Evolutionary conservation across 208 protist species (phyloP).

Genomic region (Vickermania ingenoplastis): DNA sequence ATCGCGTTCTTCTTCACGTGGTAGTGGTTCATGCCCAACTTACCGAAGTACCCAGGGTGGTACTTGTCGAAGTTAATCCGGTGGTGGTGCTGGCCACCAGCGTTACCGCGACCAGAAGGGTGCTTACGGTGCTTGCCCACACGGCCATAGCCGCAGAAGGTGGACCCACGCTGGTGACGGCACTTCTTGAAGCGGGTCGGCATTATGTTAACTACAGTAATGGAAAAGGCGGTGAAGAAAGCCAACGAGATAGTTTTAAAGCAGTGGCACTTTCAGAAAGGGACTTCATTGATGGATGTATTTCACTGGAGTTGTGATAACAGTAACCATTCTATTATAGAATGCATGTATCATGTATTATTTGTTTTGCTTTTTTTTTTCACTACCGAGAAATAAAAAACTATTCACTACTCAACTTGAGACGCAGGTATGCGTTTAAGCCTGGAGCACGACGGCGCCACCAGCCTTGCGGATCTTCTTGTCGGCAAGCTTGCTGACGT

Average conservation of each 20-base stretch:
- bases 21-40: conserved; percentile 99
- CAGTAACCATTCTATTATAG: too few species aligned
- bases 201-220: conserved; percentile 35
- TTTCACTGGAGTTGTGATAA: too few species aligned
- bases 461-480: conserved; percentile 97
- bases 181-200: conserved; percentile 89
- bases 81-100: conserved; percentile 99
- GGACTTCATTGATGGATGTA: too few species aligned
- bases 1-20: conserved; percentile 88
- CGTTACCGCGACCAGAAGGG: conserved; percentile 99
- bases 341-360: too few species aligned
- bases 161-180: conserved; percentile 89
- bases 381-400: too few species aligned
- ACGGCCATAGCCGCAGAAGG: conserved; percentile 88
- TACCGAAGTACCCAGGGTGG: conserved; percentile 99
- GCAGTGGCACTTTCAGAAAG: too few species aligned
- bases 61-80: conserved; percentile 99
- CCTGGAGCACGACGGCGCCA: conserved; percentile 91
- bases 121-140: conserved; percentile 99
- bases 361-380: too few species aligned
- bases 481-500: conserved; percentile 94
- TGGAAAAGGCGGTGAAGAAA: conserved; percentile 7
- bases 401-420: too few species aligned
- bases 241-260: background rate
- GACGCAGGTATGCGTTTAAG: conserved; percentile 35